A percentile compares a stretch with the other conserved stretches of the same genome.
Evolutionary conservation across 345 rosid genomes (phyloP).

Genomic region (Orychophragmus violaceus): DNA sequence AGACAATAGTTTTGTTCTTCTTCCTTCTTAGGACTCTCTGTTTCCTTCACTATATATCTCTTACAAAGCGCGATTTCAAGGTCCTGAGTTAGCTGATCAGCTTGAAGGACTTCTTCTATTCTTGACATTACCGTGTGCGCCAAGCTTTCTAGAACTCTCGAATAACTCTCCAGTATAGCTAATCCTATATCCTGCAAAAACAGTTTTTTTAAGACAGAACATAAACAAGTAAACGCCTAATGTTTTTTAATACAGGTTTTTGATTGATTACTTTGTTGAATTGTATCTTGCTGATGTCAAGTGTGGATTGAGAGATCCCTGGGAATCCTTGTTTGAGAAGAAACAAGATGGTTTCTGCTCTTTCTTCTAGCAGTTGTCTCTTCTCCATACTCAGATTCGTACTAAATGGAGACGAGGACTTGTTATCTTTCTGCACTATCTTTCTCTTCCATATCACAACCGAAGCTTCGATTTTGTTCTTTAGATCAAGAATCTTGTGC

Average conservation of each 20-base stretch:
- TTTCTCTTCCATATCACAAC: conserved; percentile 82
- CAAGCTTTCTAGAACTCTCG: conserved; percentile 79
- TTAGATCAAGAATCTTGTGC: conserved; percentile 71
- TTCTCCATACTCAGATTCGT: conserved; percentile 70
- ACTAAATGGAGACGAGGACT: conserved; percentile 56
- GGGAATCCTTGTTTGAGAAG: conserved; percentile 65
- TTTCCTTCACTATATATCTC: conserved; percentile 23
- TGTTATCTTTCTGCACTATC: conserved; percentile 64
- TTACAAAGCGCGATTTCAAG: conserved; percentile 38
- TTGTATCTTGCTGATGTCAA: conserved; percentile 80
- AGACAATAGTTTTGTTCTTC: conserved; percentile 15
- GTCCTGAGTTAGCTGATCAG: conserved; percentile 44
- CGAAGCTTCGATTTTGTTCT: conserved; percentile 92
- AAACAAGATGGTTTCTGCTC: conserved; percentile 69
- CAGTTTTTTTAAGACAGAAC: not conserved
- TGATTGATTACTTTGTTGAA: conserved; percentile 47
- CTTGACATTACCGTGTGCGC: conserved; percentile 65
- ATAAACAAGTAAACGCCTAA: not conserved
- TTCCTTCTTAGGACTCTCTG: conserved; percentile 15
- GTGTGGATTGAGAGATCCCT: conserved; percentile 70
- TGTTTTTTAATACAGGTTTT: not conserved
- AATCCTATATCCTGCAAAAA: conserved; percentile 68
- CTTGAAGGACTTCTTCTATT: conserved; percentile 70
- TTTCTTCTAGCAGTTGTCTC: conserved; percentile 75
- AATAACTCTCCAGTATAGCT: conserved; percentile 77